Evolutionary conservation across 768 basidiomycete species (phyloP), one percentile per base, ranked within the genome.

Genomic region (Rhodosporidiobolus sp.): DNA sequence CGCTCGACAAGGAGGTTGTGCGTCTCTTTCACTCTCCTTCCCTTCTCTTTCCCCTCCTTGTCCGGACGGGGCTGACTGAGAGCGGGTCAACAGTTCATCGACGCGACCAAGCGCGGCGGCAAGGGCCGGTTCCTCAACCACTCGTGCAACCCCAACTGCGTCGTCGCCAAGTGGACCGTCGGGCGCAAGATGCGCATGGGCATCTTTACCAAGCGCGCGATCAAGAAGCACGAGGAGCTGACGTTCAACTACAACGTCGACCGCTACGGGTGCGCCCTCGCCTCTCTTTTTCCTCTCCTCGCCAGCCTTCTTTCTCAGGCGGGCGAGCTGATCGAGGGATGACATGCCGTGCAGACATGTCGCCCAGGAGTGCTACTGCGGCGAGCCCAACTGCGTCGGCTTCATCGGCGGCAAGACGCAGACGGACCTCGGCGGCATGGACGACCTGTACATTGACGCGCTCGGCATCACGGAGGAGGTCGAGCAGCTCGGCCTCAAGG

Each of bases 231-330:
- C 73, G 94, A 96, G 79, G 94, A 97, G 81, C 81, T 97, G 77
- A 98, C 96, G 0, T 98, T 98, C 84, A 98, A 99, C 82, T 99
- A 99, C 81, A 99, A 99, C 80, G 96, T 98, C 52, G 96, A 98
- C 81, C 92, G 96, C 69, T 99, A 99, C 78, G 96, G 95, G 95
- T 94, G 71, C 60, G 89, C 84, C 14, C 8, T 6, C 12, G n/a
- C n/a, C n/a, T n/a, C 20, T 45, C 4, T 14, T 8, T 38, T 19
- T n/a, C 46, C 38, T 30, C 26, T 34, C 56, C 35, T 43, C 26
- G 43, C 12, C 53, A 10, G 43, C 30, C 17, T 24, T 48, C 28
- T 5, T 28, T 45, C 1, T 1, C 30, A 16, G 19, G 46, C 26
- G 34, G 53, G 57, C 38, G 35, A 17, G n/a, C 35, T 20, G 54